Percentiles rank a stretch among this genome's conserved stretches.
Conservation (phyloP, 108 stramenopile genomes). For the Nitzschia sp. region DNA sequence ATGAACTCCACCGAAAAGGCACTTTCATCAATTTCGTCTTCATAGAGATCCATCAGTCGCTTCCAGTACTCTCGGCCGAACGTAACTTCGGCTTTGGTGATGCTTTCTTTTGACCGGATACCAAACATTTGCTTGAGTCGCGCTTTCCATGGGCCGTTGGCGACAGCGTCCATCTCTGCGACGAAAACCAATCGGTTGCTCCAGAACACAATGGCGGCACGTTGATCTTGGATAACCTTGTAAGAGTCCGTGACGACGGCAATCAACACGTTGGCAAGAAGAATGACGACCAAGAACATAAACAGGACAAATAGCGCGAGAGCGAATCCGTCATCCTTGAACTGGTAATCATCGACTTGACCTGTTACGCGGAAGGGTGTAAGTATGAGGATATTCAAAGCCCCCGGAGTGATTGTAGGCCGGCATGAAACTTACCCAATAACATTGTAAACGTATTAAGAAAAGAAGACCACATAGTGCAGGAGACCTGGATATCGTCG, state of each 20-base stretch:
- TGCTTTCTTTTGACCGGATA: background rate
- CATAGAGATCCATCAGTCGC: conserved; percentile 51
- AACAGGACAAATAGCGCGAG: conserved; percentile 54
- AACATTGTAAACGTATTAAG: conserved; percentile 65
- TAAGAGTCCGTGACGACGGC: conserved; percentile 72
- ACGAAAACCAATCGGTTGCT: conserved; percentile 75
- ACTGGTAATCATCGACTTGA: conserved; percentile 40
- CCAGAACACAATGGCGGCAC: conserved; percentile 84
- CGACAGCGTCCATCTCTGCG: conserved; percentile 70
- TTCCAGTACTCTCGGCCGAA: conserved; percentile 59
- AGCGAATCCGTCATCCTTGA: conserved; percentile 38
- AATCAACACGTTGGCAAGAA: conserved; percentile 65
- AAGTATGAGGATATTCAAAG: no score
- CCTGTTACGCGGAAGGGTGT: no score
- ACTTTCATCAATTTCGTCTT: conserved; percentile 55
- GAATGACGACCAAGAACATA: conserved; percentile 67
- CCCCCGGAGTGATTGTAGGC: no score
- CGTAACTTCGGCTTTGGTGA: background rate
- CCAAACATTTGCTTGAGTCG: conserved; percentile 25
- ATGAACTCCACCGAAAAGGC: conserved; percentile 41
- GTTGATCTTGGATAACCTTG: conserved; percentile 71
- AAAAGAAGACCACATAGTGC: conserved; percentile 50
- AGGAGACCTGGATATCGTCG: conserved; percentile 42
- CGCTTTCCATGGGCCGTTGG: conserved; percentile 46
- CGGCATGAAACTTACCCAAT: conserved; percentile 36